Evolutionary conservation across 352 stramenopile genomes (phyloP), one percentile per base, ranked within the genome.

Genomic region (Phytophthora megakarya): DNA sequence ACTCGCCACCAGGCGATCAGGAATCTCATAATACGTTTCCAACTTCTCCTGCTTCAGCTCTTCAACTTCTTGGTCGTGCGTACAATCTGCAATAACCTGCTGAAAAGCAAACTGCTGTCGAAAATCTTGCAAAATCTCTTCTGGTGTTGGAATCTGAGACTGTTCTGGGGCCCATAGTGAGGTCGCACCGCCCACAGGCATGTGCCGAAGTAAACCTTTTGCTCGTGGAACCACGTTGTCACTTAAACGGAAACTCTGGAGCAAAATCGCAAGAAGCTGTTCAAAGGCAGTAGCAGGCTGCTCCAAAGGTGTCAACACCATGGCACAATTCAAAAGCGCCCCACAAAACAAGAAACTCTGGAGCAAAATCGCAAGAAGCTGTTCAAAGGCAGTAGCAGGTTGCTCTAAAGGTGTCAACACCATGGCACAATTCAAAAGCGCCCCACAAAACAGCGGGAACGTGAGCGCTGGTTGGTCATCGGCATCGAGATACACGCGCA

Each of bases 371-470:
- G 61, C 32, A 18, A 67, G 21, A 55, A 75, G 45, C 28, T 46
- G 43, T 33, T 22, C 67, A 22, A 74, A 43, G 1, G 71, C 59
- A 21, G 25, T 22, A 10, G 44, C 54, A 2, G 66, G 66, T 6
- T 39, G 54, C 6, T n/a, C 28, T 15, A 32, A 23, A 26, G 78
- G 75, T 33, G 45, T 65, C 11, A 77, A 59, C 13, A 72, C 23
- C 53, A 77, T 77, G 2, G 81, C 76, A 25, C 72, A 84, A 52
- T 88, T 74, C 45, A 90, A 60, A 0, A 90, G 61, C 0, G 76
- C 75, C 0, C 78, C 81, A 16, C 74, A 80, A 51, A 89, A 89
- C 15, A 80, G 67, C 12, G 70, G 64, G 51, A 90, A 90, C 0
- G 78, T 78, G 25, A 90, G 64, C 5, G 73, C 76, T 12, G 81